Evolutionary conservation across 306 rosid species (phyloP), one percentile per base, ranked within the genome.

Genomic region (Quercus variabilis): DNA sequence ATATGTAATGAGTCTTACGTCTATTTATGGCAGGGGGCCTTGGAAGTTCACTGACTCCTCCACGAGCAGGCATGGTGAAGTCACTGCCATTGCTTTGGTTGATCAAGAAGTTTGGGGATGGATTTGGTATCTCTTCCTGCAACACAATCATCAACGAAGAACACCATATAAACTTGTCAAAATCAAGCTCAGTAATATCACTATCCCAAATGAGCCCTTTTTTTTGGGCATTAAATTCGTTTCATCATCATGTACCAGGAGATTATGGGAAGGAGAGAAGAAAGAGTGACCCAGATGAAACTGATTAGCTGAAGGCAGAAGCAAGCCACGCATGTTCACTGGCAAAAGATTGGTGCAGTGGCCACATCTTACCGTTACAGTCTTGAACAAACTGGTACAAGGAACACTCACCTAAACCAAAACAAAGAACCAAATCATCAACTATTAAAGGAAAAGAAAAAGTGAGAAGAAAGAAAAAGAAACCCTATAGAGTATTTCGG

Each of bases 311-410:
- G 97, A 85, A n/a, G 97, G 97, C 78, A 94, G 82, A 80, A 94
- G 97, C 85, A 92, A 71, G 19, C 86, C 98, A 1, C 98, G 90
- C 94, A 94, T 88, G 92, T 92, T 94, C 56, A 94, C 97, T 1
- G 98, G 98, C 26, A 94, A 86, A 30, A 94, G 95, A 76, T 89
- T 94, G 79, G 97, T 92, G 93, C 98, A 94, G 86, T 94, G 98
- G 19, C 98, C 98, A 57, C 98, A 94, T 83, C 98, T 75, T 8
- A 94, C 98, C n/a, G 98, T 94, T 3, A 94, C 97, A 0, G 98
- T 92, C 86, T 91, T 92, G 88, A 94, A 94, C 95, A 94, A 91
- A 79, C 97, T 94, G 5, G 95, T 88, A 81, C 95, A 91, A 18
- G 98, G 98, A 85, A 94, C 97, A 76, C 98, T 92, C 75, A 94